Conservation (phyloP, 768 basidiomycete species). For the Psilocybe azurescens region DNA sequence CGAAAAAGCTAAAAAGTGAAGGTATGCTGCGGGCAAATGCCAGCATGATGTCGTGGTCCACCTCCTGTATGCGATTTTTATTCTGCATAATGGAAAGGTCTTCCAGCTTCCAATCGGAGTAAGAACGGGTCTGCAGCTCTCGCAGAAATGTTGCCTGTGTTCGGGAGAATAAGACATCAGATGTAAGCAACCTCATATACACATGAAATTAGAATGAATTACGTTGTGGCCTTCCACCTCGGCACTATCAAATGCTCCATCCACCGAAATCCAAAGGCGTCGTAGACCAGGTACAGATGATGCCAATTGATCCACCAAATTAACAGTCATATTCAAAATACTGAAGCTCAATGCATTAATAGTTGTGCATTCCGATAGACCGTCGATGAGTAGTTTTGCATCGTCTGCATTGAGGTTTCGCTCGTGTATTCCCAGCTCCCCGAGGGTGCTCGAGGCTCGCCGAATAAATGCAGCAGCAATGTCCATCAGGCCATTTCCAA, state of each 20-base stretch:
- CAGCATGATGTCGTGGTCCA: conserved; percentile 2
- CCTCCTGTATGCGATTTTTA: background rate
- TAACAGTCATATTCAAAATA: background rate
- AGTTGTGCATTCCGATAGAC: conserved; percentile 2
- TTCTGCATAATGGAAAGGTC: conserved; percentile 5
- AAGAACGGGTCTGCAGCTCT: background rate
- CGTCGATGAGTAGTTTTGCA: background rate
- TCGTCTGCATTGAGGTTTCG: conserved; percentile 1
- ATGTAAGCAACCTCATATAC: background rate
- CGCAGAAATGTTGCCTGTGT: conserved; percentile 3
- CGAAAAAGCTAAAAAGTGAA: conserved; percentile 10
- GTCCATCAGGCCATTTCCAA: conserved; percentile 1
- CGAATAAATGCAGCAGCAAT: conserved; percentile 2
- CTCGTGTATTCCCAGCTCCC: conserved; percentile 3
- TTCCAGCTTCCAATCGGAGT: conserved; percentile 5
- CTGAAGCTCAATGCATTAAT: background rate
- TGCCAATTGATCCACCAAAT: background rate
- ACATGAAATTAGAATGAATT: background rate
- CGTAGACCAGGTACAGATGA: background rate
- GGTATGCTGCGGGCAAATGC: conserved; percentile 3
- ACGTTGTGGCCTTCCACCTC: background rate
- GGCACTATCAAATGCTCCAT: background rate
- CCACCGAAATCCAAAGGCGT: conserved; percentile 4
- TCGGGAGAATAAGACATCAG: background rate
- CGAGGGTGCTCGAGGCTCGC: background rate